Percentiles rank a stretch among this genome's conserved stretches.
Conservation (phyloP, 2,329 filamentous ascomycete species). For the Clonostachys byssicola region DNA sequence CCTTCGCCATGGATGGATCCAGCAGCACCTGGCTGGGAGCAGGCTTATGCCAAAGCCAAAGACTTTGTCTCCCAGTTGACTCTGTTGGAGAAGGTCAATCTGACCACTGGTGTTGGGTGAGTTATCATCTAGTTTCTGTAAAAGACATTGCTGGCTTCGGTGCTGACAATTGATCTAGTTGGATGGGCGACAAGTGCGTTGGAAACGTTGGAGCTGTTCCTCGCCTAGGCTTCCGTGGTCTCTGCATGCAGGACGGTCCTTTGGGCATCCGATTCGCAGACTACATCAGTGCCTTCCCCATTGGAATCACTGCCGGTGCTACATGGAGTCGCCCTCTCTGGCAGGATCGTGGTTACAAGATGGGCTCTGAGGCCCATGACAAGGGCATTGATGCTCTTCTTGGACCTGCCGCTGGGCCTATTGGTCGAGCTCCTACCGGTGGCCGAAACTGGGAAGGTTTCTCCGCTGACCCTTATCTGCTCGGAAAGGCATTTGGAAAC, state of each 20-base stretch:
- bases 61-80: conserved; percentile 81
- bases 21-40: conserved; percentile 65
- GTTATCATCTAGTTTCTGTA: conserved; percentile 17
- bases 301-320: conserved; percentile 75
- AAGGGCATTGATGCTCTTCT: conserved; percentile 77
- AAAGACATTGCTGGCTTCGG: conserved; percentile 14
- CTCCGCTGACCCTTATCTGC: conserved; percentile 70
- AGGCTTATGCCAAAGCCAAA: conserved; percentile 71
- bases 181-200: conserved; percentile 64
- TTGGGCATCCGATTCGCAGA: conserved; percentile 75
- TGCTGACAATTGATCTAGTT: conserved; percentile 14
- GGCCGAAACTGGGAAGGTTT: conserved; percentile 63
- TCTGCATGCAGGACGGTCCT: conserved; percentile 88
- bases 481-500: conserved; percentile 67
- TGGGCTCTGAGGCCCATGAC: conserved; percentile 60
- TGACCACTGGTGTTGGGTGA: conserved; percentile 86
- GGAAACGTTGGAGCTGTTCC: conserved; percentile 71
- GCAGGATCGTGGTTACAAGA: conserved; percentile 38
- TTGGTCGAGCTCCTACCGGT: conserved; percentile 39
- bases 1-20: conserved; percentile 86
- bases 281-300: conserved; percentile 77
- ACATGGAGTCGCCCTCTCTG: conserved; percentile 75
- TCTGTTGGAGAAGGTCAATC: conserved; percentile 84
- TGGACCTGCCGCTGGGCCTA: conserved; percentile 38
- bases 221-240: conserved; percentile 61